Evolutionary conservation across 345 rosid species (phyloP), one percentile per base, ranked within the genome.

Genomic region (Adansonia digitata): DNA sequence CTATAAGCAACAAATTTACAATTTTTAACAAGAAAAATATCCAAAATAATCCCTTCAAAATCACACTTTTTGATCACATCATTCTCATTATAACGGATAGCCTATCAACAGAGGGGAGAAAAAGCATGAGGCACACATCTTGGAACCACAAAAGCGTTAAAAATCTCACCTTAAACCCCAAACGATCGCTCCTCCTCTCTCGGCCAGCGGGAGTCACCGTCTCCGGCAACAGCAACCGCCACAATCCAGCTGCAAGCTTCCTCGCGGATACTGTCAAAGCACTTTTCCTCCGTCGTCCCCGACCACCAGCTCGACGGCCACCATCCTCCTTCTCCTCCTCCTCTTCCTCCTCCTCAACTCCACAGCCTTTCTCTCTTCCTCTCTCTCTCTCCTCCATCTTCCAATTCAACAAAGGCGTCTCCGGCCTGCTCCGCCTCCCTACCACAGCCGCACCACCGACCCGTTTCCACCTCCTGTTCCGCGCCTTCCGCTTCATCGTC

Each of bases 171-270:
- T 87, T 90, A 84, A 88, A 84, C 85, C 97, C 94, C 82, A 83
- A 77, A 39, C 84, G 83, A 70, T 83, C 91, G 15, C 76, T 43
- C 75, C 82, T 81, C 37, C 85, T 79, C 73, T 77, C 87, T 7
- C 62, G 73, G 27, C 75, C 76, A 72, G 83, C 82, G 62, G 78
- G 78, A 0, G 74, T 65, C 62, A 56, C 83, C 13, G 79, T 53
- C 77, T 85, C 92, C 57, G 92, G 80, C 18, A 87, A 73, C 85
- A 89, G 97, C 82, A 95, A 66, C 84, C 97, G 69, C 99, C 99
- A 95, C 22, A 95, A 77, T 2, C 90, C 97, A 4, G 97, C 94
- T 5, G 93, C 97, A 17, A 95, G 89, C 86, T 88, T 95, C 89
- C 99, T 86, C 62, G 91, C 94, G 43, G 99, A 95, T 3, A 88